These are phyloP conservation scores for Manihot esculenta DNA, from an alignment of 441 rosid species.

Conservation along the genomic window DNA sequence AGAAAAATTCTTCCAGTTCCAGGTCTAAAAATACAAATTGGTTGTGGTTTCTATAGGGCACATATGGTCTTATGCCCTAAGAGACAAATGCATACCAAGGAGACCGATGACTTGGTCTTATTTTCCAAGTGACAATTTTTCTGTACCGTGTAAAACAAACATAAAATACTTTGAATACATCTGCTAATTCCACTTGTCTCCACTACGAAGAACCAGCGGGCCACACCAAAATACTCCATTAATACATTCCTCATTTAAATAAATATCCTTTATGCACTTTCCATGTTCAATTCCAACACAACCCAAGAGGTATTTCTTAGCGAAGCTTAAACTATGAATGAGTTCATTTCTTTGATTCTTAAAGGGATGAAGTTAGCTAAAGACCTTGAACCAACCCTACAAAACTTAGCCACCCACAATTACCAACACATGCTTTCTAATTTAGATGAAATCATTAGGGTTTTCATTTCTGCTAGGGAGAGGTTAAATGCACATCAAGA, in stretches of 20 bases:
- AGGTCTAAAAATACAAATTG: neutral
- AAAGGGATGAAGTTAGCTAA: conserved; percentile 51
- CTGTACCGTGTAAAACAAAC: conserved; percentile 27
- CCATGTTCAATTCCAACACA: conserved; percentile 5
- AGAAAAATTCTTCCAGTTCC: conserved; percentile 20
- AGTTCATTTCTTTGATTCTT: conserved; percentile 43
- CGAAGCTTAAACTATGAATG: conserved; percentile 39
- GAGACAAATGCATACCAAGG: neutral
- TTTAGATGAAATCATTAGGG: conserved; percentile 40
- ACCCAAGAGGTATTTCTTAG: too few species aligned
- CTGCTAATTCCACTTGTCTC: neutral
- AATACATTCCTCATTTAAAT: too few species aligned
- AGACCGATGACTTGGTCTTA: conserved; percentile 45
- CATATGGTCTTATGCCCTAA: conserved; percentile 31
- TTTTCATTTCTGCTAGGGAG: conserved; percentile 41
- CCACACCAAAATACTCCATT: neutral
- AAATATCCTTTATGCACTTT: neutral
- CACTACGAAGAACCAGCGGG: neutral
- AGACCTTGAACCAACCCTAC: conserved; percentile 53
- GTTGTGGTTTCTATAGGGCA: conserved; percentile 15
- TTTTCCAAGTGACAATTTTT: conserved; percentile 6
- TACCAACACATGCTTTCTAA: conserved; percentile 25
- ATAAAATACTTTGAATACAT: conserved; percentile 27
- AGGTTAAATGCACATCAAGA: conserved; percentile 24
- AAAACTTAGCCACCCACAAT: conserved; percentile 28